Conservation (phyloP, 805 yeast species). For the Zygoascus tannicola region DNA sequence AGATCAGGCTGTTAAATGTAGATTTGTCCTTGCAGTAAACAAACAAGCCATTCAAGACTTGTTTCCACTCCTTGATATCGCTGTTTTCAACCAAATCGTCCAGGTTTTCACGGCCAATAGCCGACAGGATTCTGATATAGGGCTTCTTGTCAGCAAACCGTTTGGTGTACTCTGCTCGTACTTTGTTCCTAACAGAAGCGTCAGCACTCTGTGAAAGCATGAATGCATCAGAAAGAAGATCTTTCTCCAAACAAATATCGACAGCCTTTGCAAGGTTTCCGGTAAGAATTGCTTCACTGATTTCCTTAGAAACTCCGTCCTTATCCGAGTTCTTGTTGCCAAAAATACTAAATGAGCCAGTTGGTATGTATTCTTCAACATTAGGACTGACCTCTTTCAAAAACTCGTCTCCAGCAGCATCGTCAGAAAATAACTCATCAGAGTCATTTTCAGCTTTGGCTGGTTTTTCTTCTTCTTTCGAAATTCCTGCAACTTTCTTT, state of each 20-base stretch:
- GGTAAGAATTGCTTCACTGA: conserved; percentile 44
- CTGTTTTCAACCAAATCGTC: conserved; percentile 70
- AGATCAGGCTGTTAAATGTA: conserved; percentile 46
- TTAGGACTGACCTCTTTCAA: conserved; percentile 20
- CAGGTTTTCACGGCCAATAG: conserved; percentile 43
- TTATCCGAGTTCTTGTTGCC: conserved; percentile 24
- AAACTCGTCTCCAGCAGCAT: conserved; percentile 20
- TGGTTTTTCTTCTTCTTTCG: conserved; percentile 10
- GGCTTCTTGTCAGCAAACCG: conserved; percentile 43
- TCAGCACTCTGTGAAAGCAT: conserved; percentile 61
- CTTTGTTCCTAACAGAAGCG: conserved; percentile 50
- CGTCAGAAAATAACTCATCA: conserved; percentile 27
- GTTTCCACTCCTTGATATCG: conserved; percentile 74
- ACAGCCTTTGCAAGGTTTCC: conserved; percentile 65
- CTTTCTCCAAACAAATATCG: conserved; percentile 51
- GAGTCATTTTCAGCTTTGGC: conserved; percentile 15
- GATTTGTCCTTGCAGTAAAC: conserved; percentile 37
- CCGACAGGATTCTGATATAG: conserved; percentile 66
- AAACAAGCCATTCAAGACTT: conserved; percentile 60
- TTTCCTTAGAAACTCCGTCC: conserved; percentile 35
- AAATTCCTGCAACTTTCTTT: conserved; percentile 16
- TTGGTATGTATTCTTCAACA: conserved; percentile 23
- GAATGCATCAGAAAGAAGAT: conserved; percentile 67
- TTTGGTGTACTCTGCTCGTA: conserved; percentile 59
- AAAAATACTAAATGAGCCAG: conserved; percentile 26